A percentile compares a stretch with the other conserved stretches of the same genome.
phyloP scores from a whole-genome alignment of 495 filamentous ascomycete genomes.

The Talaromyces ruber region DNA sequence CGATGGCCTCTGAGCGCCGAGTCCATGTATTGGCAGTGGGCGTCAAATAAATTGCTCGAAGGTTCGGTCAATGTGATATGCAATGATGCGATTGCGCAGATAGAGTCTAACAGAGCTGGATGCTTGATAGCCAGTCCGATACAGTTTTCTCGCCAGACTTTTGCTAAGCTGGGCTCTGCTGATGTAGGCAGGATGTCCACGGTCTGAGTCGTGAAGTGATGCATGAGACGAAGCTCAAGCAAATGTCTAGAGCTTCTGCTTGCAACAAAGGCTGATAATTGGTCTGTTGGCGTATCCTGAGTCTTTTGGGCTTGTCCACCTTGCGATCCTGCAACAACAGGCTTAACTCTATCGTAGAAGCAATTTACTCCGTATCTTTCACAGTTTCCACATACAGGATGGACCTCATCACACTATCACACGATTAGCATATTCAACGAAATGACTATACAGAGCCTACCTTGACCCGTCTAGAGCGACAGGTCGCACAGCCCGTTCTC shows the following conservation, averaged over 20 bases:
- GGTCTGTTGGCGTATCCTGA: not conserved
- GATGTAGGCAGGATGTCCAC: not conserved
- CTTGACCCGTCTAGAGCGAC: not conserved
- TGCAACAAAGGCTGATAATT: not conserved
- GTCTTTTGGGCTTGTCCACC: not conserved
- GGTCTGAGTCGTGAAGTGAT: not conserved
- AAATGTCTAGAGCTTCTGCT: not conserved
- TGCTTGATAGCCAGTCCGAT: slow-evolving; percentile 21
- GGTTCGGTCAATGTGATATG: slow-evolving; percentile 9
- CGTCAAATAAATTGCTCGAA: slow-evolving; percentile 12
- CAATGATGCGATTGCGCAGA: slow-evolving; percentile 23
- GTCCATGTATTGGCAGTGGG: slow-evolving; percentile 21
- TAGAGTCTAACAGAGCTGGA: slow-evolving; percentile 25
- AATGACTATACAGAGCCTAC: not conserved
- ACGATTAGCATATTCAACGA: not conserved
- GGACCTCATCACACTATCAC: not conserved
- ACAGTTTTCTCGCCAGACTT: slow-evolving; percentile 16
- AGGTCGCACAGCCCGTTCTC: not conserved
- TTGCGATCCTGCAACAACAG: not conserved
- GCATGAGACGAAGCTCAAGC: not conserved
- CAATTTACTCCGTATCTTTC: not conserved
- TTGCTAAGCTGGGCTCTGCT: not conserved
- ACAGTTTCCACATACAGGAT: not conserved
- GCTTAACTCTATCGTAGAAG: not conserved
- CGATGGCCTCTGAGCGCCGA: slow-evolving; percentile 26